Percentiles rank a stretch among this genome's conserved stretches.
Evolutionary conservation across 768 basidiomycete species (phyloP).

Genomic region (Gymnopilus dilepis): DNA sequence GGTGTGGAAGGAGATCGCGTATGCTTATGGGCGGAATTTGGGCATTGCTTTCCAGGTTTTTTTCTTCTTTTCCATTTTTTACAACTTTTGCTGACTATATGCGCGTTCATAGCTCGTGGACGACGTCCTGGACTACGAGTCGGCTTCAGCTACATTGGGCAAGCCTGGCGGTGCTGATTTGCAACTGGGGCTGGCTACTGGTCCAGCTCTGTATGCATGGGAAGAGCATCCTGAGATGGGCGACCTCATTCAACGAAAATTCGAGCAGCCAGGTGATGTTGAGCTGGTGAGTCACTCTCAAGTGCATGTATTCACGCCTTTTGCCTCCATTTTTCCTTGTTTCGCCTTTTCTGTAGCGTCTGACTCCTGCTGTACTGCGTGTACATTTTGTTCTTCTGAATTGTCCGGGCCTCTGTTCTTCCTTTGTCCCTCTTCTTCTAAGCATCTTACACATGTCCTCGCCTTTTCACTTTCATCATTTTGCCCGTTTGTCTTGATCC

Average conservation of each 20-base stretch:
- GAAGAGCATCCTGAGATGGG: constrained; percentile 92
- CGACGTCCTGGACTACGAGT: constrained; percentile 92
- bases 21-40: constrained; percentile 91
- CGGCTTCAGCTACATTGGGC: constrained; percentile 75
- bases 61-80: constrained; percentile 13
- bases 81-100: neutral
- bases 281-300: constrained; percentile 58
- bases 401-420: too few relatives aligned
- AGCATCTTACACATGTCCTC: too few relatives aligned
- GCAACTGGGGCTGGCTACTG: constrained; percentile 86
- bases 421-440: too few relatives aligned
- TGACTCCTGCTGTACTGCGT: too few relatives aligned
- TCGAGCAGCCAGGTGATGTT: constrained; percentile 83
- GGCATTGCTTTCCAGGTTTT: constrained; percentile 95
- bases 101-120: constrained; percentile 77
- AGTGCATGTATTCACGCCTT: neutral
- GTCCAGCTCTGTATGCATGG: constrained; percentile 94
- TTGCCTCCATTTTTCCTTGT: neutral
- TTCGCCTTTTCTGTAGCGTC: too few relatives aligned
- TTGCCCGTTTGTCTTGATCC: too few relatives aligned
- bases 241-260: constrained; percentile 82
- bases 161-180: constrained; percentile 92
- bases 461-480: too few relatives aligned
- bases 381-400: too few relatives aligned
- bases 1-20: constrained; percentile 92